These are phyloP conservation scores for Gastrodia elata DNA, from an alignment of 106 monocot species.

Conservation along the genomic window DNA sequence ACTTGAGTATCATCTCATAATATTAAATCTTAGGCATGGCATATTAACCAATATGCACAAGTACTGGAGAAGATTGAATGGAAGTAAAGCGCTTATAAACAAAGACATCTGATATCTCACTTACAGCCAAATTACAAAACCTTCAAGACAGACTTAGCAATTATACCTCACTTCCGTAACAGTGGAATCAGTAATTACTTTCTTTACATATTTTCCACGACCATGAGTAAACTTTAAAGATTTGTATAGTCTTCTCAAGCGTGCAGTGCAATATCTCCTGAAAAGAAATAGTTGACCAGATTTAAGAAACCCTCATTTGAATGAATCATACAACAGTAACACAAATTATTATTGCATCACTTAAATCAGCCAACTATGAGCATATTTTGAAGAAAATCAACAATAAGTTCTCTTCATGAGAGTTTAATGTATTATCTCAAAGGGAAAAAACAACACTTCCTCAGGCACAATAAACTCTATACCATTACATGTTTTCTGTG, in stretches of 20 bases:
- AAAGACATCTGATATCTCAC: neutral
- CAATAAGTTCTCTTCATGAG: no score
- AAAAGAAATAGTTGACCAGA: slow-evolving; percentile 2
- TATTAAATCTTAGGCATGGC: neutral
- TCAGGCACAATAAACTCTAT: no score
- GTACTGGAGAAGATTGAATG: neutral
- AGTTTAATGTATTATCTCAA: no score
- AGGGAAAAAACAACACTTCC: no score
- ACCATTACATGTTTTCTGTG: no score
- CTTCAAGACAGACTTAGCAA: neutral
- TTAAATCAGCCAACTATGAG: no score
- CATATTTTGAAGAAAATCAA: no score
- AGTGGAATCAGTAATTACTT: slow-evolving; percentile 55
- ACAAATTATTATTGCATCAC: slow-evolving; percentile 8
- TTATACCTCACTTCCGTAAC: slow-evolving; percentile 74
- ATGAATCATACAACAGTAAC: neutral
- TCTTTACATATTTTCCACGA: slow-evolving; percentile 66
- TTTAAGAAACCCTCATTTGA: neutral
- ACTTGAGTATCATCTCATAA: neutral
- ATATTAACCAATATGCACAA: neutral
- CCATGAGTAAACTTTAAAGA: slow-evolving; percentile 96
- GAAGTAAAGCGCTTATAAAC: neutral
- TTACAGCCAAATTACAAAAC: neutral
- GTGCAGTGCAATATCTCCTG: slow-evolving; percentile 94
- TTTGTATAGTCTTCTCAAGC: slow-evolving; percentile 86